A percentile compares a stretch with the other conserved stretches of the same genome.
phyloP scores from a whole-genome alignment of 139 green algal species.

The Medakamo hakoo region DNA sequence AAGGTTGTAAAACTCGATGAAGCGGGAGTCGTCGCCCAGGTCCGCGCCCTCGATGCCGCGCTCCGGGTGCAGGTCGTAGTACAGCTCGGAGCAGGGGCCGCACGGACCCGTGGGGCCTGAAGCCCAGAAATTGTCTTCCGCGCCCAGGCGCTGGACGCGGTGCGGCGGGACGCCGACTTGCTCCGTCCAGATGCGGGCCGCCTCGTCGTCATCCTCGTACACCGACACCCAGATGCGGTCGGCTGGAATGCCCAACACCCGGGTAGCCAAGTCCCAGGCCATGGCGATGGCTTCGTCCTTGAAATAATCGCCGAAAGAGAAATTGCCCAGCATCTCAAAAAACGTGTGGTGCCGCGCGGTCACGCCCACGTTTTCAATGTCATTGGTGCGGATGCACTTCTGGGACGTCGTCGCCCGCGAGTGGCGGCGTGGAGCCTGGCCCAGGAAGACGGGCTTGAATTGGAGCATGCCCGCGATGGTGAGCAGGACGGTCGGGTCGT shows the following conservation, averaged over 20 bases:
- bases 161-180: conserved; percentile 39
- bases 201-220: conserved; percentile 77
- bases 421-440: conserved; percentile 28
- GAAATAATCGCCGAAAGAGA: conserved; percentile 93
- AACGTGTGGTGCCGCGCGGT: conserved; percentile 92
- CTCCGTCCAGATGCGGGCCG: conserved; percentile 52
- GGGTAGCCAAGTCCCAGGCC: conserved; percentile 80
- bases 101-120: conserved; percentile 71
- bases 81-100: conserved; percentile 90
- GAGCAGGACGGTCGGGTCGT: conserved; percentile 82
- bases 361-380: conserved; percentile 90
- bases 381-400: conserved; percentile 92
- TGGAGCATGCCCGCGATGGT: conserved; percentile 88
- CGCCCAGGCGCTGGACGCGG: conserved; percentile 68
- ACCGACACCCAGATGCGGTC: conserved; percentile 77
- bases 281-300: conserved; percentile 69
- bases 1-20: conserved; percentile 68
- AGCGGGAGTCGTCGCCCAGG: conserved; percentile 57
- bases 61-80: conserved; percentile 89
- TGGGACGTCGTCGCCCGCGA: conserved; percentile 74
- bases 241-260: conserved; percentile 39
- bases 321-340: conserved; percentile 96
- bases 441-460: conserved; percentile 94
- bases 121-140: conserved; percentile 90
- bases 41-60: conserved; percentile 20